Evolutionary conservation across 2,329 filamentous ascomycete genomes (phyloP), one percentile per base, ranked within the genome.

Genomic region (Penicillium sp.): DNA sequence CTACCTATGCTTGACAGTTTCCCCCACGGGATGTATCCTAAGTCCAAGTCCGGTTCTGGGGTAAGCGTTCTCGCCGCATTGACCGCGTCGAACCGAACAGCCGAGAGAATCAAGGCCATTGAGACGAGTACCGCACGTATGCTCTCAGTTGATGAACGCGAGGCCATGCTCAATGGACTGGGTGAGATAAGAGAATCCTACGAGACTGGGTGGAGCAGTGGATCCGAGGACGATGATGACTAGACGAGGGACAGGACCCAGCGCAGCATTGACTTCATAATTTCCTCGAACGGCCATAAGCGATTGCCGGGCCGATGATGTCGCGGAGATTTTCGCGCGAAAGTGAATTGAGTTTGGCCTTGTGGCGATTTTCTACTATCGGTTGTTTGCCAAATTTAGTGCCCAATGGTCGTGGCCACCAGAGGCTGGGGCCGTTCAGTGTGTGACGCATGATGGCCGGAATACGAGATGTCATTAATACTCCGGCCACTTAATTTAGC

Each of bases 1-100:
- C 94, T 91, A 65, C 91, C 93, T 1, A 67, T 92, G 26, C 80
- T 95, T 31, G 86, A 94, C 66, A 95, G 90, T 69, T 96, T 89
- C 67, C 94, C 94, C 0, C 75, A 60, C n/a, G 62, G 77, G 28
- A 87, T 96, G 49, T 90, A 92, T 70, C 68, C 79, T 16, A 73
- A 78, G 47, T 68, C 46, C 23, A 63, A 79, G 52, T 53, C 65
- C 68, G 52, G 57, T 68, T 65, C 59, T 52, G 86, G 53, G 77
- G 78, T 58, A 61, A 80, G 57, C 58, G 74, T 71, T 51, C 74
- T 64, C 70, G 61, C 84, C 42, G 79, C 85, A 2, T 74, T 97
- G 44, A 87, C 87, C 2, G 90, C 89, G 0, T 89, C 90, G 49
- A 86, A 88, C 10, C 81, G 81, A 6, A 85, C 95, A n/a, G 85